Evolutionary conservation across 352 stramenopile species (phyloP), one percentile per base, ranked within the genome.

Genomic region (Hyaloperonospora brassicae): DNA sequence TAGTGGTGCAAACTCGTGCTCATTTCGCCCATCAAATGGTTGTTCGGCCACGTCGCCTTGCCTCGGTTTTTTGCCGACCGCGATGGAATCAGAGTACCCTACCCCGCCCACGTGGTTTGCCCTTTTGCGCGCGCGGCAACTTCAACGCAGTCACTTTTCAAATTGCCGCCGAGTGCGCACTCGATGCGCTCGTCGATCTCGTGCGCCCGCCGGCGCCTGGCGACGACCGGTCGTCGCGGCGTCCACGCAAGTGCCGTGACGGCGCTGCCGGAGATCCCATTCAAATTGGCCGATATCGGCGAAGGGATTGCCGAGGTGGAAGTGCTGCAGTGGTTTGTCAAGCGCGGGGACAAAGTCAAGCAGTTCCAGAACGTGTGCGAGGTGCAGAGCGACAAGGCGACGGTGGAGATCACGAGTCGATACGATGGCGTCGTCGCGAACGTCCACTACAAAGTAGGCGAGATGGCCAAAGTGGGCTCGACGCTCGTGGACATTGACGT

Each of bases 251-350:
- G 65, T 24, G 64, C 66, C 3, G 39, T 65, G 7, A 52, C 56
- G 0, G 59, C 62, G n/a, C 68, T 89, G 34, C 83, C 79, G 3
- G 78, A 90, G 62, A 82, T 93, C 61, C 78, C 79, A 7, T 97
- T 96, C 73, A 93, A 93, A 60, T 67, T 97, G 10, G 89, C 93
- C 5, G 97, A 99, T 66, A 99, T 99, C 69, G 97, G 97, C 50
- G 97, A 99, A 66, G 97, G 97, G 14, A 99, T 99, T 68, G 86
- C 90, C 23, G 97, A 99, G 70, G 96, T 99, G 45, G 95, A 99
- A 74, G 63, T 99, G 22, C 75, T 99, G 46, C 90, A 98, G 73
- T 98, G 94, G 95, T 98, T 98, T 58, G 89, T 99, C 46, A 86
- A 95, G 52, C 76, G 83, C 43, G 93, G 93, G 40, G 89, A 98